Evolutionary conservation across 2,329 filamentous ascomycete species (phyloP).

Genomic region (Monosporascus cannonballus): DNA sequence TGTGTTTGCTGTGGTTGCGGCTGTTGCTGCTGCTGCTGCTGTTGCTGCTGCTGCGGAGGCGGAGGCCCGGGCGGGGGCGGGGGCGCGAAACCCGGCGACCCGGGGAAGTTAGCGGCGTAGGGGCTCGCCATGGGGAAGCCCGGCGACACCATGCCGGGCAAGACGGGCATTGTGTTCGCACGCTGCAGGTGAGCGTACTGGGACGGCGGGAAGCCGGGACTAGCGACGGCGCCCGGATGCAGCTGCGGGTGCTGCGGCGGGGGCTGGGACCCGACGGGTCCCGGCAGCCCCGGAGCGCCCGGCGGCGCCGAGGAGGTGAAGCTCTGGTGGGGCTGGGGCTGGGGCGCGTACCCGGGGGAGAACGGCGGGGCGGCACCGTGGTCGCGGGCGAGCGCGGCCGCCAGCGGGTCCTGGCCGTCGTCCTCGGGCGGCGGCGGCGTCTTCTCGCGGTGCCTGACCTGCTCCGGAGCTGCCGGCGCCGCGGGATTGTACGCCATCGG

Average conservation of each 20-base stretch:
- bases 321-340: neutral
- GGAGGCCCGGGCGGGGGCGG: conserved; percentile 17
- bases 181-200: conserved; percentile 42
- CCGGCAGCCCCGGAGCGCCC: conserved; percentile 33
- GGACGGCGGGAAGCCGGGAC: conserved; percentile 34
- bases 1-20: conserved; percentile 16
- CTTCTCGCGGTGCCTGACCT: conserved; percentile 68
- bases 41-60: neutral
- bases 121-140: conserved; percentile 34
- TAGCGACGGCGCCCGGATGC: conserved; percentile 25
- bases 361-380: conserved; percentile 45
- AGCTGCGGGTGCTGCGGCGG: neutral
- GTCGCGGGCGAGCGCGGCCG: conserved; percentile 52
- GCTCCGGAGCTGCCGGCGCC: conserved; percentile 67
- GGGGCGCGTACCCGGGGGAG: conserved; percentile 39
- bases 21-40: conserved; percentile 3
- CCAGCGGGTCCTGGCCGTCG: conserved; percentile 51
- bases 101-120: conserved; percentile 39
- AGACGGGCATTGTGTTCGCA: conserved; percentile 42
- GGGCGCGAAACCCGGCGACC: conserved; percentile 37
- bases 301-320: conserved; percentile 29
- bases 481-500: conserved; percentile 76
- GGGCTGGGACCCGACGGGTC: conserved; percentile 17
- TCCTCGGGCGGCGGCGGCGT: conserved; percentile 71
- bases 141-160: conserved; percentile 32